A percentile compares a stretch with the other conserved stretches of the same genome.
phyloP scores from a whole-genome alignment of 2,329 filamentous ascomycete species.

The Neospermospora avenae region DNA sequence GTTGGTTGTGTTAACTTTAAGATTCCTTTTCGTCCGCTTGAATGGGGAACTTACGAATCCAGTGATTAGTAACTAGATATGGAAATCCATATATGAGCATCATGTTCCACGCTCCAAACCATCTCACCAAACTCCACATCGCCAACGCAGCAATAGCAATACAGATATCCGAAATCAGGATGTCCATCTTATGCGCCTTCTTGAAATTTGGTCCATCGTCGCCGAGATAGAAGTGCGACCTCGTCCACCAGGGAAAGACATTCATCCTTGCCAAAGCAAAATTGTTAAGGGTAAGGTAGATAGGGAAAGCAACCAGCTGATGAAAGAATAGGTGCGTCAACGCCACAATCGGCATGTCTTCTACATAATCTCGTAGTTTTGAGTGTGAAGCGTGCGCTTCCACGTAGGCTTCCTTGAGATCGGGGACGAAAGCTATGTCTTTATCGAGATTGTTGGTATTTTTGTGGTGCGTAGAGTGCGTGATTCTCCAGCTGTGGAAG shows the following conservation, averaged over 20 bases:
- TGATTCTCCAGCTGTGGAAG: constrained; percentile 71
- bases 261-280: constrained; percentile 27
- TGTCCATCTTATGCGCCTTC: constrained; percentile 49
- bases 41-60: constrained; percentile 50
- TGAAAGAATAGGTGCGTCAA: constrained; percentile 53
- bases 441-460: constrained; percentile 65
- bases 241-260: constrained; percentile 24
- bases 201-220: constrained; percentile 59
- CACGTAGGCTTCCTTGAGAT: constrained; percentile 36
- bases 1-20: constrained; percentile 24
- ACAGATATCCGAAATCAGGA: constrained; percentile 59
- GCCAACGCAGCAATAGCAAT: constrained; percentile 46
- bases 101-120: constrained; percentile 53
- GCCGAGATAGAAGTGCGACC: constrained; percentile 51
- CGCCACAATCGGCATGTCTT: constrained; percentile 59
- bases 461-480: constrained; percentile 65
- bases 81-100: constrained; percentile 61
- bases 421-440: constrained; percentile 62
- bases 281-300: constrained; percentile 58
- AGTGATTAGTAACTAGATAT: constrained; percentile 68
- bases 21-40: neutral
- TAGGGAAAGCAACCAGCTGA: constrained; percentile 61
- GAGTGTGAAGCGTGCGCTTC: constrained; percentile 14
- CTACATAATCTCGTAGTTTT: constrained; percentile 43
- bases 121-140: constrained; percentile 36